phyloP scores from a whole-genome alignment of 129 eudicot genomes.

The Saposhnikovia divaricata region DNA sequence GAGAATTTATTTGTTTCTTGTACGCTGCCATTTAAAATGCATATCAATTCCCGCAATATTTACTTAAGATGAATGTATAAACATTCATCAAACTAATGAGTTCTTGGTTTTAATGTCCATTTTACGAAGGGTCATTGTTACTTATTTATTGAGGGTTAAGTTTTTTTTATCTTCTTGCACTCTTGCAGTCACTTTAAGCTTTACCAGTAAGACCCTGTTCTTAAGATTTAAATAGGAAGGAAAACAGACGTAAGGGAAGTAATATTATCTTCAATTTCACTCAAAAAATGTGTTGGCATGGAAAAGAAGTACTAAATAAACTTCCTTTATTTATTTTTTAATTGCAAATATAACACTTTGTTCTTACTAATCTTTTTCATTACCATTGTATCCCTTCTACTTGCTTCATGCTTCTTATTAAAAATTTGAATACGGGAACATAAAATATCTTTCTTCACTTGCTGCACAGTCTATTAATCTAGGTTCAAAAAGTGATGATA shows the following conservation, averaged over 20 bases:
- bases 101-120: background rate
- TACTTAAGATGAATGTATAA: background rate
- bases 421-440: background rate
- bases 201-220: background rate
- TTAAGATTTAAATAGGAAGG: background rate
- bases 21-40: background rate
- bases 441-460: background rate
- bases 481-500: no score
- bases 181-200: no score
- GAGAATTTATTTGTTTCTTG: no score
- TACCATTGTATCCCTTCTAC: background rate
- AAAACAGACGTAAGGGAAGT: background rate
- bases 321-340: no score
- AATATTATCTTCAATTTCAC: background rate
- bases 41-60: background rate
- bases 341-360: background rate
- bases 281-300: background rate
- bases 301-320: background rate
- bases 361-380: background rate
- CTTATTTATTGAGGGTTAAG: background rate
- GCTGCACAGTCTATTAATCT: no score
- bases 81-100: background rate
- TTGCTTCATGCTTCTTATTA: background rate
- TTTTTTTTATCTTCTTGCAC: background rate
- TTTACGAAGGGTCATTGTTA: background rate